Conservation (phyloP, 805 yeast species). For the Candida silvicultrix region DNA sequence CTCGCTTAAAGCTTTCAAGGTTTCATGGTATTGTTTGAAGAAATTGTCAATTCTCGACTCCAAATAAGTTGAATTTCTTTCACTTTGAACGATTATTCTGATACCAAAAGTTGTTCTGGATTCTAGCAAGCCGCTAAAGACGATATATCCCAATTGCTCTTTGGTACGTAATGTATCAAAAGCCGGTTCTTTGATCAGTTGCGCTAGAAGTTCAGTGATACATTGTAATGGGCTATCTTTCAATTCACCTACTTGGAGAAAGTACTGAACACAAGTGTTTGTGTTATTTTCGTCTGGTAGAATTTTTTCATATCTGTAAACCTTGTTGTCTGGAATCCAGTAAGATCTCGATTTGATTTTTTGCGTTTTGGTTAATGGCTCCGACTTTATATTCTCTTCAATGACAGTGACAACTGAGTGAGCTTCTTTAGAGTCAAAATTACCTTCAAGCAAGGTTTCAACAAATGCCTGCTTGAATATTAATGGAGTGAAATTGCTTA, state of each 20-base stretch:
- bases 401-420: constrained; percentile 39
- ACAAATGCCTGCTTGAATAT: constrained; percentile 54
- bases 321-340: constrained; percentile 32
- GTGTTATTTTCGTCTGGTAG: constrained; percentile 65
- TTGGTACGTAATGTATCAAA: constrained; percentile 86
- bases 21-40: constrained; percentile 38
- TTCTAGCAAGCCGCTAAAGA: constrained; percentile 65
- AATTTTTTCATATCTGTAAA: constrained; percentile 39
- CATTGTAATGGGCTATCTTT: constrained; percentile 30
- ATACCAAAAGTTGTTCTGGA: constrained; percentile 70
- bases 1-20: constrained; percentile 44
- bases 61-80: constrained; percentile 65
- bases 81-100: constrained; percentile 78
- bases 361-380: constrained; percentile 37
- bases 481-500: constrained; percentile 44
- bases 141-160: constrained; percentile 94
- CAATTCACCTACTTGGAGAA: constrained; percentile 56
- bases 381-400: constrained; percentile 28
- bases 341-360: constrained; percentile 36
- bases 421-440: constrained; percentile 51
- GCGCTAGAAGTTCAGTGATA: constrained; percentile 60
- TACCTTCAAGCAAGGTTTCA: constrained; percentile 78
- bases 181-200: constrained; percentile 78
- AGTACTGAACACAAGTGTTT: constrained; percentile 80
- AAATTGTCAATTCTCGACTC: constrained; percentile 73